Conservation (phyloP, 2,329 filamentous ascomycete species). For the Fusarium buxicola region DNA sequence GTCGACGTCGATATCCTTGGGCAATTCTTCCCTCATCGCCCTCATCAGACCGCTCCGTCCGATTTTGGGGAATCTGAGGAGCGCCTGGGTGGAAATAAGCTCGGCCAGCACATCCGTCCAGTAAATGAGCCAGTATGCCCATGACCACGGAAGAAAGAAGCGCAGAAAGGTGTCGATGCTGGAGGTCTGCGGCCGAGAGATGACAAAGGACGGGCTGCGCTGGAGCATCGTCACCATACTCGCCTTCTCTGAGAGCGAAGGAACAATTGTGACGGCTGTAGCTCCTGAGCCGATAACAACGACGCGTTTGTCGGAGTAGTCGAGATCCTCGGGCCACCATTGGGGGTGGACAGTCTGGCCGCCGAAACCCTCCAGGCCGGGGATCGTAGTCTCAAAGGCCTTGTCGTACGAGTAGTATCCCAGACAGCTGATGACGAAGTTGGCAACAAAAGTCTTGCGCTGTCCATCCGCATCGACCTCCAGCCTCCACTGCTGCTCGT, state of each 20-base stretch:
- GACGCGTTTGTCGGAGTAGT: slow-evolving; percentile 74
- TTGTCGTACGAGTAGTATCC: slow-evolving; percentile 80
- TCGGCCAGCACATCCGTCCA: slow-evolving; percentile 61
- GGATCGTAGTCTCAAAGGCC: slow-evolving; percentile 70
- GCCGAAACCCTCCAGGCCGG: slow-evolving; percentile 74
- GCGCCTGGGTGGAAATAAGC: slow-evolving; percentile 53
- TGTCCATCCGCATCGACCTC: slow-evolving; percentile 52
- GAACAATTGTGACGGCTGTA: slow-evolving; percentile 82
- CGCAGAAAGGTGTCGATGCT: slow-evolving; percentile 53
- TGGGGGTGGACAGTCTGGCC: slow-evolving; percentile 76
- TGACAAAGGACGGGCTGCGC: slow-evolving; percentile 78
- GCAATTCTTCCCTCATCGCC: slow-evolving; percentile 62
- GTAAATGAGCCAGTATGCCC: slow-evolving; percentile 61
- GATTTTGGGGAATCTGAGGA: slow-evolving; percentile 43
- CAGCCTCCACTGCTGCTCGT: slow-evolving; percentile 67
- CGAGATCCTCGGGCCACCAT: slow-evolving; percentile 78
- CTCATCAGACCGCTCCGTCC: slow-evolving; percentile 52
- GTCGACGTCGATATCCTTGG: slow-evolving; percentile 64
- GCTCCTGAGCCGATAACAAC: slow-evolving; percentile 82
- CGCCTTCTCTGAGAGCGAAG: slow-evolving; percentile 73
- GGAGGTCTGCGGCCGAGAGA: slow-evolving; percentile 62
- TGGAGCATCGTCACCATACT: slow-evolving; percentile 82
- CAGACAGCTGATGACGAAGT: slow-evolving; percentile 68
- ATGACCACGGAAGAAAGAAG: slow-evolving; percentile 58
- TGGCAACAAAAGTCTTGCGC: slow-evolving; percentile 55